Percentiles rank a stretch among this genome's conserved stretches.
Evolutionary conservation across 2,329 filamentous ascomycete genomes (phyloP).

Genomic region (Leptographium lundbergii): DNA sequence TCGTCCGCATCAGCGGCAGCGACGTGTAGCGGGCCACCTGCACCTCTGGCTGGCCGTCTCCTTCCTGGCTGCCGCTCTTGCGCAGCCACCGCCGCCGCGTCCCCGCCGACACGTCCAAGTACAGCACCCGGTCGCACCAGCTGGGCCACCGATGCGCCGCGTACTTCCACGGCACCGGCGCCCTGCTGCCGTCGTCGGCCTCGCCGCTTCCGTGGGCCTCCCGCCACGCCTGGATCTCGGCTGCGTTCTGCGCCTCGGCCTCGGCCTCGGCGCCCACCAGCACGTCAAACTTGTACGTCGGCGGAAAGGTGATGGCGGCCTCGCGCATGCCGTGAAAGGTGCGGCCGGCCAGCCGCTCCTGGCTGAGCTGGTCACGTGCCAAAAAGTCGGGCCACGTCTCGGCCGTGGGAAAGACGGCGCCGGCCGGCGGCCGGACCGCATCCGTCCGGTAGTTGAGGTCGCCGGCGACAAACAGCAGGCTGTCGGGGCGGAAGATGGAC

Average conservation of each 20-base stretch:
- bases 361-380: conserved; percentile 62
- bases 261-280: conserved; percentile 17
- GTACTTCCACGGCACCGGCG: conserved; percentile 51
- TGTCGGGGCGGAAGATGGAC: conserved; percentile 61
- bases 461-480: conserved; percentile 75
- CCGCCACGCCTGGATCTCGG: conserved; percentile 11
- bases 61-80: neutral
- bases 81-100: conserved; percentile 18
- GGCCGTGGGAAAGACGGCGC: conserved; percentile 50
- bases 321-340: conserved; percentile 72
- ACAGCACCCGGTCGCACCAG: conserved; percentile 90
- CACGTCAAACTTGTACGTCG: conserved; percentile 80
- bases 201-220: neutral
- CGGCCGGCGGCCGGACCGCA: conserved; percentile 45
- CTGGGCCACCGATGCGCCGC: conserved; percentile 74
- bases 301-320: conserved; percentile 63
- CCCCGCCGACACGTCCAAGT: conserved; percentile 49
- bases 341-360: conserved; percentile 54
- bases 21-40: conserved; percentile 57
- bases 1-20: conserved; percentile 66
- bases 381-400: conserved; percentile 58
- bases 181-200: conserved; percentile 15
- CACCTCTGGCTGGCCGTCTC: conserved; percentile 14
- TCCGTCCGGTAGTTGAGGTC: conserved; percentile 93
- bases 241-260: conserved; percentile 18